Base-by-base conservation (phyloP, 83 land plant species). In the Picea engelmannii region DNA sequence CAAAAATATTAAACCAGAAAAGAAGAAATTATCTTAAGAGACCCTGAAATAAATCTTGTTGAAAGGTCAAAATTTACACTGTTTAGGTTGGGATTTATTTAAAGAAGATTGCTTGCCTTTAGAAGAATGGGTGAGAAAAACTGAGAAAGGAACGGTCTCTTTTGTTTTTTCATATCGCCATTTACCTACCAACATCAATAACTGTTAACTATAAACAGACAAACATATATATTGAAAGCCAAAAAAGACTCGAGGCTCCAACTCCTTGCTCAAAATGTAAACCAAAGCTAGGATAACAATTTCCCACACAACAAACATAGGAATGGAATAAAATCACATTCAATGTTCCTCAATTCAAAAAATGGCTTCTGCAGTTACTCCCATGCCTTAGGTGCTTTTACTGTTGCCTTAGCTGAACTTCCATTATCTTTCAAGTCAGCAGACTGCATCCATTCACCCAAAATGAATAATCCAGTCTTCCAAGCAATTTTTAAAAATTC, bases 41-140 rank as follows among this genome's bases (percentile, higher is more conserved):
- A n/a, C n/a, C 27, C 49, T 42, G 24, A 64, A 16, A 5, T 83
- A 12, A 11, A 55, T 55, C 13, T 55, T 0, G 0, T 12, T 55
- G 17, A 17, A 44, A 59, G 24, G 4, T 27, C 6, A 23, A 68
- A 42, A 44, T 47, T 25, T 74, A 38, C 15, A 27, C 38, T 16
- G 2, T 27, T 21, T 47, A 87, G 21, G 3, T 55, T 40, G 21
- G 42, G 47, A 16, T 73, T 42, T n/a, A 9, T 15, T 44, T 73
- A 21, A 73, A 73, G 25, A 17, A n/a, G n/a, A n/a, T n/a, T 73
- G 42, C 64, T 40, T 74, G 74, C 99, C 99, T 96, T 91, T 77
- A 94, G 74, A 60, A 95, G 84, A 42, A 96, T 90, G 13, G 99
- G 99, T 31, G 99, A 95, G 27, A 96, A 88, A 81, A 91, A 84